These are phyloP conservation scores for Globisporangium iwayamae DNA, from an alignment of 352 stramenopile species.

Conservation along the genomic window DNA sequence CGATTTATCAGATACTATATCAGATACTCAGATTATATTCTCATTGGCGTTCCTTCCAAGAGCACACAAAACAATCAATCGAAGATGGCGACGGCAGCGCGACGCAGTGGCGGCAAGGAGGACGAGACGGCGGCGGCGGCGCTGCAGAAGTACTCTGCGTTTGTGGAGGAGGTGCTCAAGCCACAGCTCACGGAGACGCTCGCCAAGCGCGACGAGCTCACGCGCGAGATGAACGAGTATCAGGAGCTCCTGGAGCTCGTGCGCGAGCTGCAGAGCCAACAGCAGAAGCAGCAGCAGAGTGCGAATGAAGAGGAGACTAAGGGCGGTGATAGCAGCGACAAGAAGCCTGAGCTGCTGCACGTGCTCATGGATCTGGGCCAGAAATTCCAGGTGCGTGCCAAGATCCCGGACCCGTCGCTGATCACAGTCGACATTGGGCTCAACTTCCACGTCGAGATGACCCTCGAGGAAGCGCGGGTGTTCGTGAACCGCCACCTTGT, in stretches of 20 bases:
- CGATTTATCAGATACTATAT: neutral
- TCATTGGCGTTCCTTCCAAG: neutral
- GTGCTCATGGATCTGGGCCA: slow-evolving; percentile 70
- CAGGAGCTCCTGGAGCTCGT: slow-evolving; percentile 46
- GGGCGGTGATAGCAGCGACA: neutral
- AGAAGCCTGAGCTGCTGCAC: slow-evolving; percentile 18
- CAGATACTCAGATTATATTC: neutral
- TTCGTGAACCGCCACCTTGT: slow-evolving; percentile 57
- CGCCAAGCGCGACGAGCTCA: slow-evolving; percentile 41
- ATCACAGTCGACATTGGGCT: slow-evolving; percentile 71
- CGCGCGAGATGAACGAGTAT: slow-evolving; percentile 57
- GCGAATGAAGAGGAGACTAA: slow-evolving; percentile 11
- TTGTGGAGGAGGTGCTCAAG: slow-evolving; percentile 68
- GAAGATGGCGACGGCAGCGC: neutral
- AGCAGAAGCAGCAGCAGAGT: slow-evolving; percentile 12
- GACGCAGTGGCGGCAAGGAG: slow-evolving; percentile 1
- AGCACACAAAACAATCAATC: neutral
- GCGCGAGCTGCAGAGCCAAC: slow-evolving; percentile 25
- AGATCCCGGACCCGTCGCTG: slow-evolving; percentile 51
- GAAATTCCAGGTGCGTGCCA: slow-evolving; percentile 69
- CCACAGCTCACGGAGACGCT: slow-evolving; percentile 66
- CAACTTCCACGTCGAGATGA: slow-evolving; percentile 81
- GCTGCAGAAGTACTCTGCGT: slow-evolving; percentile 58
- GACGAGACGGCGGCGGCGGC: slow-evolving; percentile 15
- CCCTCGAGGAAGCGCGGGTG: slow-evolving; percentile 42